phyloP scores from a whole-genome alignment of 1,139 yeast genomes.

The Arxiozyma bovina region DNA sequence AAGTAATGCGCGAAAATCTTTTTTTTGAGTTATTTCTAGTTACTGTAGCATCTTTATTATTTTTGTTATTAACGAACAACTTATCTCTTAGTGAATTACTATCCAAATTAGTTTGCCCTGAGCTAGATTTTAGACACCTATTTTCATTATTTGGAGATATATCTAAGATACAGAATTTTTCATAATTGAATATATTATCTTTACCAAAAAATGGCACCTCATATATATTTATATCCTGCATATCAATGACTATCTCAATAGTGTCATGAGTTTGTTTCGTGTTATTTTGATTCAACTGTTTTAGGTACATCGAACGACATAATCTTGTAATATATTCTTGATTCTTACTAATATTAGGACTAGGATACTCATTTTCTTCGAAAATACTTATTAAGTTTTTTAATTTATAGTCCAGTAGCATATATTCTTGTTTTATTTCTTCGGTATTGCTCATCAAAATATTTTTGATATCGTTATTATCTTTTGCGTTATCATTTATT shows the following conservation, averaged over 20 bases:
- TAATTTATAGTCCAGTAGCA: slow-evolving; percentile 18
- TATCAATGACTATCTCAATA: not conserved
- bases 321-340: slow-evolving; percentile 3
- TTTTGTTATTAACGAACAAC: not conserved
- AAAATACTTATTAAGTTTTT: slow-evolving; percentile 19
- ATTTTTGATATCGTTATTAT: not conserved
- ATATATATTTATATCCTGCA: not conserved
- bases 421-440: slow-evolving; percentile 8
- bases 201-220: not conserved
- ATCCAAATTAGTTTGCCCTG: not conserved
- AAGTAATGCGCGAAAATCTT: slow-evolving; percentile 1
- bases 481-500: slow-evolving; percentile 11
- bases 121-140: too few relatives aligned
- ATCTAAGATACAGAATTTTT: not conserved
- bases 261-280: not conserved
- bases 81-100: not conserved
- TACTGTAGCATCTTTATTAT: not conserved
- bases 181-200: not conserved
- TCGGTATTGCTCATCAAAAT: not conserved
- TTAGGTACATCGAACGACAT: slow-evolving; percentile 1
- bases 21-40: not conserved
- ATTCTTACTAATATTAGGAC: slow-evolving; percentile 12
- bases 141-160: not conserved
- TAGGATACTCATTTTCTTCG: slow-evolving; percentile 25
- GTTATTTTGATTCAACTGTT: not conserved